Conservation (phyloP, 768 basidiomycete genomes). For the Suillus decipiens region DNA sequence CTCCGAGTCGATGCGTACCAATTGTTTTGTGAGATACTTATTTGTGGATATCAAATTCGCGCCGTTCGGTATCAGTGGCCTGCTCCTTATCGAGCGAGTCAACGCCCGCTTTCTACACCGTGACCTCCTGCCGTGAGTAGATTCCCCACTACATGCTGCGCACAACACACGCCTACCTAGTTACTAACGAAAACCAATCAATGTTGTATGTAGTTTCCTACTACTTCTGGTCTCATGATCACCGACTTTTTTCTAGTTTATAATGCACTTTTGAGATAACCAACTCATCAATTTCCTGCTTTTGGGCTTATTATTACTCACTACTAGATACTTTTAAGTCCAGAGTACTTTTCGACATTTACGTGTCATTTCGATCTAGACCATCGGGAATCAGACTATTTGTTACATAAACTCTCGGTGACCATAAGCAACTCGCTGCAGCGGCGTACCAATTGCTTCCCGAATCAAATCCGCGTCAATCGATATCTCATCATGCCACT, state of each 20-base stretch:
- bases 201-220: background rate
- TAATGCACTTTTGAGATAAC: background rate
- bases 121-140: background rate
- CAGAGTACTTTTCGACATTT: background rate
- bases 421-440: background rate
- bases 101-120: background rate
- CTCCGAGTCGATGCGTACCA: background rate
- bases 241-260: background rate
- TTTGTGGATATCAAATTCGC: background rate
- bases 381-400: background rate
- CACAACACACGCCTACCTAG: background rate
- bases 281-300: background rate
- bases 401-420: background rate
- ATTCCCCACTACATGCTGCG: background rate
- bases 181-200: background rate
- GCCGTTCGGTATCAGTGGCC: background rate
- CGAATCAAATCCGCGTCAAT: background rate
- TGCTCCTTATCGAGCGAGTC: background rate
- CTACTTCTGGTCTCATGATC: background rate
- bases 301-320: background rate
- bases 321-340: background rate
- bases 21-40: background rate
- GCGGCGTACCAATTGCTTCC: background rate
- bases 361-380: background rate
- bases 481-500: slow-evolving; percentile 11